Conservation (phyloP, 225 moss, liverwort and hornwort species). For the Pseudoscleropodium purum region DNA sequence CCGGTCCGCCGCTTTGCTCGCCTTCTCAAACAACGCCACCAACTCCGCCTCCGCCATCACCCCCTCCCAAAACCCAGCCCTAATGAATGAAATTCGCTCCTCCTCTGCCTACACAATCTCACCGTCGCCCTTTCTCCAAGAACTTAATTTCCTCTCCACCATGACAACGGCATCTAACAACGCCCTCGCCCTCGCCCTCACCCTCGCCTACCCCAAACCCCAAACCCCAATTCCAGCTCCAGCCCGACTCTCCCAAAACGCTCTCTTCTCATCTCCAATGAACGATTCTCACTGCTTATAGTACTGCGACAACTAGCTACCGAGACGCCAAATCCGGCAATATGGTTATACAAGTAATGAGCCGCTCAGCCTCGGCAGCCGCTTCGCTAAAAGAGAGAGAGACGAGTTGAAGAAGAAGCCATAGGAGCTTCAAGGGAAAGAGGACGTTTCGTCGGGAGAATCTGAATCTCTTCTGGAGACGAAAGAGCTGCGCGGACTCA, state of each 20-base stretch:
- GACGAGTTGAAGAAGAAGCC: neutral
- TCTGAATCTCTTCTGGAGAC: neutral
- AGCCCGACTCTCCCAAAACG: neutral
- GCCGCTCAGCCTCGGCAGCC: neutral
- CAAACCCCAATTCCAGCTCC: neutral
- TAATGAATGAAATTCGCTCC: neutral
- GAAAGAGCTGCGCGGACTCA: neutral
- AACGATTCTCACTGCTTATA: neutral
- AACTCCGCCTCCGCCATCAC: conserved; percentile 52
- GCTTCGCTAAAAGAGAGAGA: neutral
- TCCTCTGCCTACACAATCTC: neutral
- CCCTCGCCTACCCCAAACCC: neutral
- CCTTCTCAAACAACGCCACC: conserved; percentile 78
- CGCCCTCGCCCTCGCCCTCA: neutral
- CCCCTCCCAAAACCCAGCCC: neutral
- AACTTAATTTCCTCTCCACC: neutral
- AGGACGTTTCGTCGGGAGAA: neutral
- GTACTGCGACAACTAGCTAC: neutral
- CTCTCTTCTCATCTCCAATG: conserved; percentile 1
- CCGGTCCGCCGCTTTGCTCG: conserved; percentile 62
- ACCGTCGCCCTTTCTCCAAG: neutral
- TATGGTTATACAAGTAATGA: neutral
- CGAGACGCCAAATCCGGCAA: neutral
- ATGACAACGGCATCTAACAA: neutral
- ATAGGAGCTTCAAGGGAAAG: neutral